phyloP scores from a whole-genome alignment of 768 basidiomycete species.

The Gelatoporia subvermispora region DNA sequence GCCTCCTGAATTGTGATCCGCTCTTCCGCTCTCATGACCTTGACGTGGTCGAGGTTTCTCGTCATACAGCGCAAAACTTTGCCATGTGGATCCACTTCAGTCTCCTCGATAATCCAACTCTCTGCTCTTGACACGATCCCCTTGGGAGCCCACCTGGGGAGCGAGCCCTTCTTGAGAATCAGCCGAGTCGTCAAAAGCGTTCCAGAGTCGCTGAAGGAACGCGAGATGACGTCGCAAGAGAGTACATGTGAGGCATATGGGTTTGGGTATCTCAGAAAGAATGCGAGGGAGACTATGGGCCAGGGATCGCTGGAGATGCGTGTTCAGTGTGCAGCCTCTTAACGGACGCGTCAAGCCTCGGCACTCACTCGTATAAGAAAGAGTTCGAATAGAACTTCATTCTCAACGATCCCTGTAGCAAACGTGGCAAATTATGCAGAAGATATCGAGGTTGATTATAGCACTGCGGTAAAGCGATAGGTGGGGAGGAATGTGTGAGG shows the following conservation, averaged over 20 bases:
- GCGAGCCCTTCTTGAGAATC: constrained; percentile 86
- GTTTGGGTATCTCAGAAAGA: constrained; percentile 94
- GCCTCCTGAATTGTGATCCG: constrained; percentile 66
- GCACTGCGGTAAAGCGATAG: neutral
- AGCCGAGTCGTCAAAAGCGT: constrained; percentile 83
- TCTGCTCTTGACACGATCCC: constrained; percentile 82
- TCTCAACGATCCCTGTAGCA: constrained; percentile 32
- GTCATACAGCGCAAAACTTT: constrained; percentile 75
- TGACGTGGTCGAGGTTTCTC: constrained; percentile 89
- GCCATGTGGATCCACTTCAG: constrained; percentile 83
- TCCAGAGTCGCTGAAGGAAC: constrained; percentile 66
- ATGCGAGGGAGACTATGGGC: constrained; percentile 88
- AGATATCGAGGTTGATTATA: neutral
- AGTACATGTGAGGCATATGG: constrained; percentile 91
- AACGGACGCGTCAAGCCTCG: neutral
- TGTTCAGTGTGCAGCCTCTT: constrained; percentile 4
- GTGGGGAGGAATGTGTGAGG: constrained; percentile 1
- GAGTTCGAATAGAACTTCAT: constrained; percentile 55
- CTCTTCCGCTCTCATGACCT: constrained; percentile 91
- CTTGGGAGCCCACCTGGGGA: constrained; percentile 87
- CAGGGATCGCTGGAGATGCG: constrained; percentile 72
- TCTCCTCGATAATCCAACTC: constrained; percentile 94
- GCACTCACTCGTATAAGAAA: constrained; percentile 51
- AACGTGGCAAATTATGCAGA: neutral
- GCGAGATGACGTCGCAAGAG: constrained; percentile 93